Conservation (phyloP, 2,329 filamentous ascomycete species). For the Exutisphaerella laricina region DNA sequence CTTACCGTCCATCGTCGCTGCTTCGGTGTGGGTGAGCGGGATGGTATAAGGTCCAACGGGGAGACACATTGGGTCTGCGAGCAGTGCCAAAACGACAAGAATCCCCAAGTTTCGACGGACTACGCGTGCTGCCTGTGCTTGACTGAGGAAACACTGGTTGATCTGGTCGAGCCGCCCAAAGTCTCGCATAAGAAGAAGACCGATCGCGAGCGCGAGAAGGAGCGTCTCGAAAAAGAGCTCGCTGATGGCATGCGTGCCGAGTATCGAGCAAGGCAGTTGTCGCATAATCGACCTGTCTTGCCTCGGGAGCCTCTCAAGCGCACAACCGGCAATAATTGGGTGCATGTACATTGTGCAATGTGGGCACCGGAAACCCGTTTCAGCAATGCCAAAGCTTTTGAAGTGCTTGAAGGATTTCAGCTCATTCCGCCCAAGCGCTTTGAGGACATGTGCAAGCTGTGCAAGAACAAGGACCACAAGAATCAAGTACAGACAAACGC, state of each 20-base stretch:
- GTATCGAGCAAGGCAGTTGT: slow-evolving; percentile 76
- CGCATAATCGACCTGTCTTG: slow-evolving; percentile 72
- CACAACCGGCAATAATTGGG: slow-evolving; percentile 96
- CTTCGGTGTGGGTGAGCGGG: slow-evolving; percentile 72
- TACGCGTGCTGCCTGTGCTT: slow-evolving; percentile 94
- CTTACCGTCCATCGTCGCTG: slow-evolving; percentile 87
- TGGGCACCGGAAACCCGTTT: slow-evolving; percentile 94
- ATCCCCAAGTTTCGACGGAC: slow-evolving; percentile 82
- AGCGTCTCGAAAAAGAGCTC: slow-evolving; percentile 77
- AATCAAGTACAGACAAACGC: slow-evolving; percentile 27
- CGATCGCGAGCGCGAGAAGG: slow-evolving; percentile 85
- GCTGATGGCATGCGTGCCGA: slow-evolving; percentile 72
- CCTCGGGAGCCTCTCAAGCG: slow-evolving; percentile 89
- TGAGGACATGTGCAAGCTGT: slow-evolving; percentile 75
- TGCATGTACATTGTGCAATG: slow-evolving; percentile 87
- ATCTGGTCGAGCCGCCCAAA: slow-evolving; percentile 79
- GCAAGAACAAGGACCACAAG: slow-evolving; percentile 56
- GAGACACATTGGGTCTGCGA: slow-evolving; percentile 84
- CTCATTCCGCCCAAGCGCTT: slow-evolving; percentile 69
- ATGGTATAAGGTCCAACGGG: slow-evolving; percentile 47
- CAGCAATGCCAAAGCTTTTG: slow-evolving; percentile 72
- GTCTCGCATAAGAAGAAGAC: slow-evolving; percentile 79
- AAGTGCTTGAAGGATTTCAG: slow-evolving; percentile 84
- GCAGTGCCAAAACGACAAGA: slow-evolving; percentile 91
- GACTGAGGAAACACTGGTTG: slow-evolving; percentile 71